Conservation (phyloP, 208 protist genomes). For the Wallacemonas sp. region DNA sequence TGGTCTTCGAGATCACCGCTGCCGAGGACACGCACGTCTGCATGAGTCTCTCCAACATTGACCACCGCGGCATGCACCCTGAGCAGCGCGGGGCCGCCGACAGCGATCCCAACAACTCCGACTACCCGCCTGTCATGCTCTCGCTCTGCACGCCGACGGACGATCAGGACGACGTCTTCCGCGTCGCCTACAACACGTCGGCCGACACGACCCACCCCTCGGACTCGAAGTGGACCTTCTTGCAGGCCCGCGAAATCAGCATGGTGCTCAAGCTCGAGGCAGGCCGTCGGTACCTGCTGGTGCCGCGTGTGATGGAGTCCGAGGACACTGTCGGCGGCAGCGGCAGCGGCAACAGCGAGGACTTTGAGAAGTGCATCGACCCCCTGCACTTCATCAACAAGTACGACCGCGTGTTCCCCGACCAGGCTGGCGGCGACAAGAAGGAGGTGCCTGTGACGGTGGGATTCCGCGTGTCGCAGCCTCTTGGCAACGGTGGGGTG, state of each 20-base stretch:
- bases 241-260: slow-evolving; percentile 76
- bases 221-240: slow-evolving; percentile 66
- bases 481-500: slow-evolving; percentile 16
- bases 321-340: slow-evolving; percentile 31
- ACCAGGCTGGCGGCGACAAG: slow-evolving; percentile 1
- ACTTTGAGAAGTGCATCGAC: slow-evolving; percentile 34
- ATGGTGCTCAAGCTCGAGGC: slow-evolving; percentile 61
- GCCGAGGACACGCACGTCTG: slow-evolving; percentile 32
- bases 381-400: slow-evolving; percentile 61
- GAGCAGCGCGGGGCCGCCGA: slow-evolving; percentile 22
- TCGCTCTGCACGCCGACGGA: slow-evolving; percentile 46
- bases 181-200: slow-evolving; percentile 63
- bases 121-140: slow-evolving; percentile 86
- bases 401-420: slow-evolving; percentile 26
- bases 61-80: slow-evolving; percentile 36
- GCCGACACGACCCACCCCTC: slow-evolving; percentile 46
- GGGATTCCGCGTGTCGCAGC: slow-evolving; percentile 23
- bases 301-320: slow-evolving; percentile 72
- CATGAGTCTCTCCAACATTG: slow-evolving; percentile 67
- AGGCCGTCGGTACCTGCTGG: slow-evolving; percentile 59
- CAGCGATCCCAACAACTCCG: slow-evolving; percentile 21
- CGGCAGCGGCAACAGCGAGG: slow-evolving; percentile 26
- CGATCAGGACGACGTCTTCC: slow-evolving; percentile 21
- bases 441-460: slow-evolving; percentile 70
- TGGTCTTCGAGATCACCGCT: slow-evolving; percentile 65